Conservation (phyloP, 306 rosid genomes). For the Cucumis melo region DNA sequence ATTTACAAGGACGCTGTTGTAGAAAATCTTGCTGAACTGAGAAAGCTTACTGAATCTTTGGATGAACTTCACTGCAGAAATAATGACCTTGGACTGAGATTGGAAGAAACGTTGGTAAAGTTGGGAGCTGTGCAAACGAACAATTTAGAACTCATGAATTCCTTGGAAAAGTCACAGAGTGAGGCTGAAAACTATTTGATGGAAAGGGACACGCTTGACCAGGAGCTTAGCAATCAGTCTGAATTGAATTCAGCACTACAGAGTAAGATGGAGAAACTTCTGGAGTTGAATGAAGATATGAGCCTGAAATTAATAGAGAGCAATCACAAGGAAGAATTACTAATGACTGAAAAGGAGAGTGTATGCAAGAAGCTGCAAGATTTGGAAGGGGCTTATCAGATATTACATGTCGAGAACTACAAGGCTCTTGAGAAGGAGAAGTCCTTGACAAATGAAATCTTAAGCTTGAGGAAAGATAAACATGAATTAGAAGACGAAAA, state of each 20-base stretch:
- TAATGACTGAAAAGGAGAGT: slow-evolving; percentile 27
- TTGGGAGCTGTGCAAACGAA: slow-evolving; percentile 32
- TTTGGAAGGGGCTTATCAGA: slow-evolving; percentile 32
- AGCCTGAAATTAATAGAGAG: slow-evolving; percentile 43
- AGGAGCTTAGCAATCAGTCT: slow-evolving; percentile 32
- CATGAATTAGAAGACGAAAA: slow-evolving; percentile 30
- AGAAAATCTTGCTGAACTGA: slow-evolving; percentile 32
- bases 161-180: slow-evolving; percentile 29
- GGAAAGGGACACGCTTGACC: slow-evolving; percentile 35
- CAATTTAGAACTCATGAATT: slow-evolving; percentile 39
- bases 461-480: slow-evolving; percentile 25
- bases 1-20: slow-evolving; percentile 36
- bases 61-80: slow-evolving; percentile 24
- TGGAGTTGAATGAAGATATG: slow-evolving; percentile 45
- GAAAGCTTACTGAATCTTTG: slow-evolving; percentile 30
- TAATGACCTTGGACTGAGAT: slow-evolving; percentile 45
- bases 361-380: slow-evolving; percentile 31
- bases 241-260: slow-evolving; percentile 11
- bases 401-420: slow-evolving; percentile 38
- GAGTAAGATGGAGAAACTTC: slow-evolving; percentile 9
- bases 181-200: slow-evolving; percentile 27
- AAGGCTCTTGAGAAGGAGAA: slow-evolving; percentile 37
- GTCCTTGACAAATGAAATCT: slow-evolving; percentile 30
- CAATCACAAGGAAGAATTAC: slow-evolving; percentile 34
- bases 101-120: slow-evolving; percentile 26